Evolutionary conservation across 148 eudicot genomes (phyloP).

Genomic region (Drosera capensis): DNA sequence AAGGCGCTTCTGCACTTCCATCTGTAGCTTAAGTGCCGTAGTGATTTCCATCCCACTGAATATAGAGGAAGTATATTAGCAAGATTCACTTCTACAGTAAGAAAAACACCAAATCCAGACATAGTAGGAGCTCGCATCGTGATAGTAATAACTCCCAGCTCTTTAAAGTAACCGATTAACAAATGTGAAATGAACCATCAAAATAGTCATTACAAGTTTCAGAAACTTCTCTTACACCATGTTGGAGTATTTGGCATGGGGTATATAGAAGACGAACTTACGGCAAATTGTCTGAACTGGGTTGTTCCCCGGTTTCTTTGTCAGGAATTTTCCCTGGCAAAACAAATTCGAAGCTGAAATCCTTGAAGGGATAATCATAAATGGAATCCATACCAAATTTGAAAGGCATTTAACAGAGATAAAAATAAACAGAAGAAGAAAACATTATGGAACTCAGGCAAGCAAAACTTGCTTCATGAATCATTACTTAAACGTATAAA

Average conservation of each 20-base stretch:
- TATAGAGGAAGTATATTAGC: neutral
- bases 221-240: slow-evolving; percentile 1
- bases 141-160: neutral
- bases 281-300: slow-evolving; percentile 32
- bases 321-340: slow-evolving; percentile 36
- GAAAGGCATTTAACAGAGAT: no score
- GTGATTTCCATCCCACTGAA: slow-evolving; percentile 20
- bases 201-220: neutral
- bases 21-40: slow-evolving; percentile 46
- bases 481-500: no score
- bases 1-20: slow-evolving; percentile 51
- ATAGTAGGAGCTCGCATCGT: neutral
- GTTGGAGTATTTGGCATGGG: slow-evolving; percentile 2
- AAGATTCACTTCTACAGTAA: neutral
- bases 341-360: slow-evolving; percentile 5
- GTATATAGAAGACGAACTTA: slow-evolving; percentile 13
- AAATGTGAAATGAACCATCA: neutral
- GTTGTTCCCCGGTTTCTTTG: slow-evolving; percentile 35
- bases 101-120: neutral
- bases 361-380: neutral
- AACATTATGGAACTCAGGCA: no score
- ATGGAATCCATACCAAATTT: no score
- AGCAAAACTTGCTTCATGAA: no score
- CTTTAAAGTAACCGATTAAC: no score
- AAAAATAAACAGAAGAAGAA: no score